phyloP scores from a whole-genome alignment of 2,329 filamentous ascomycete species.

The Claviceps cyperi region DNA sequence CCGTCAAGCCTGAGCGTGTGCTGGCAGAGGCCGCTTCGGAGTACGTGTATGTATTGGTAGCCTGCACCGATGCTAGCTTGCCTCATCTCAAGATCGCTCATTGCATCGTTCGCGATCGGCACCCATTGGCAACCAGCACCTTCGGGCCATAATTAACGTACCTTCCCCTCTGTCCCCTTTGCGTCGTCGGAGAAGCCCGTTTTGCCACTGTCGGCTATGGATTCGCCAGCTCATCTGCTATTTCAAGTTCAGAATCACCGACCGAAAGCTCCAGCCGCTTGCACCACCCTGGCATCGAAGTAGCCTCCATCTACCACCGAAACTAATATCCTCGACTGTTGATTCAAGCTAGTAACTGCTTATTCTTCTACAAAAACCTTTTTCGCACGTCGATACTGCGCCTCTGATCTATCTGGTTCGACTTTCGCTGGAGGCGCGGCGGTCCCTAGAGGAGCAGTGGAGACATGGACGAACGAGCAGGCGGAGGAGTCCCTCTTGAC shows the following conservation, averaged over 20 bases:
- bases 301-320: constrained; percentile 1
- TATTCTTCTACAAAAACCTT: constrained; percentile 26
- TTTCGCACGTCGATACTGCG: constrained; percentile 14
- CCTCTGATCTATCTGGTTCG: constrained; percentile 5
- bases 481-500: constrained; percentile 11
- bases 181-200: background rate
- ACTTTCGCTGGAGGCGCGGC: constrained; percentile 3
- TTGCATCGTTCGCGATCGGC: background rate
- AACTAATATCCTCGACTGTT: constrained; percentile 16
- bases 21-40: too few relatives aligned
- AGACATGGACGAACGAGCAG: constrained; percentile 21
- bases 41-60: too few relatives aligned
- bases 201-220: constrained; percentile 9
- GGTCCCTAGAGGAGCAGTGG: constrained; percentile 2
- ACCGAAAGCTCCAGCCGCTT: constrained; percentile 7
- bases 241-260: constrained; percentile 13
- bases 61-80: background rate
- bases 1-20: too few relatives aligned
- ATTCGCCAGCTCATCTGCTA: constrained; percentile 13
- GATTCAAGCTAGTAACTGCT: constrained; percentile 23
- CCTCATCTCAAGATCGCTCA: background rate
- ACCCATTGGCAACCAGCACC: background rate
- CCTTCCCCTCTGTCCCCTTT: background rate
- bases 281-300: constrained; percentile 4
- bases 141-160: background rate